Conservation (phyloP, 257 asterid genomes). For the Solanum peruvianum region DNA sequence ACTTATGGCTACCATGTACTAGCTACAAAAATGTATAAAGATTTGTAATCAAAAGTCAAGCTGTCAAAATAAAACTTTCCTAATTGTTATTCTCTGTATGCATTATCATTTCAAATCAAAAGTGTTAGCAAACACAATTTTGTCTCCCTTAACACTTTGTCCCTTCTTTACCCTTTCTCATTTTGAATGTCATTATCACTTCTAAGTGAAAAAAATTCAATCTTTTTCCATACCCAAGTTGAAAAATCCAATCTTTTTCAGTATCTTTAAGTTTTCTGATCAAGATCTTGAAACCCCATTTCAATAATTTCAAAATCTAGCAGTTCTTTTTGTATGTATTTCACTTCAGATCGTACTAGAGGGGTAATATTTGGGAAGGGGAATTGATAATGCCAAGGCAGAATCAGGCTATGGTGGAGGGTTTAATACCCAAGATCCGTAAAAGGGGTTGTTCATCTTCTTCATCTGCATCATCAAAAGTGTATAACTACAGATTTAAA, state of each 20-base stretch:
- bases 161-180: neutral
- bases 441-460: conserved; percentile 89
- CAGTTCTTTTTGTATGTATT: neutral
- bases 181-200: neutral
- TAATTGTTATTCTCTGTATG: neutral
- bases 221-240: neutral
- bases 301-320: neutral
- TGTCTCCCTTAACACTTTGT: neutral
- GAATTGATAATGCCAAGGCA: conserved; percentile 33
- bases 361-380: neutral
- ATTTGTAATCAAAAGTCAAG: neutral
- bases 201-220: neutral
- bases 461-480: conserved; percentile 68
- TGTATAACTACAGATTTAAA: conserved; percentile 47
- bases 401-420: conserved; percentile 35
- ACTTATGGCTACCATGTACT: neutral
- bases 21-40: neutral
- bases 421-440: conserved; percentile 63
- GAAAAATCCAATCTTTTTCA: neutral
- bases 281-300: neutral
- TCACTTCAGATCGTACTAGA: neutral
- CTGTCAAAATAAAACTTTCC: neutral
- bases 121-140: neutral
- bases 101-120: neutral
- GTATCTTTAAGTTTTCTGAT: neutral